Conservation (phyloP, 768 basidiomycete species). For the Suillus subalutaceus region DNA sequence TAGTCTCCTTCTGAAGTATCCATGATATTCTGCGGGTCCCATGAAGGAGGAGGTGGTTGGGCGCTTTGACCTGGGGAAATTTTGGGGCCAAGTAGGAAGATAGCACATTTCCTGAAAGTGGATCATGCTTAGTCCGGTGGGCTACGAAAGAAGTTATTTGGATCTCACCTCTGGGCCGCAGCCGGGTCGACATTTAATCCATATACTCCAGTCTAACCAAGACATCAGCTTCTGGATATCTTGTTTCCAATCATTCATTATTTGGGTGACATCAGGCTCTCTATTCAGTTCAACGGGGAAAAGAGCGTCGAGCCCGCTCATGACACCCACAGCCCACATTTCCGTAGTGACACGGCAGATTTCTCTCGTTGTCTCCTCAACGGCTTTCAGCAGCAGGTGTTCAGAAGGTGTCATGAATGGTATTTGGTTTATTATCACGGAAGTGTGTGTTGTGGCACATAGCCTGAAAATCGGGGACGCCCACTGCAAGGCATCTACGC, state of each 20-base stretch:
- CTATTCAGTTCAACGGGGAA: background rate
- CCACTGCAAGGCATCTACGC: conserved; percentile 13
- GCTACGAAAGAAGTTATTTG: background rate
- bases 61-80: conserved; percentile 2
- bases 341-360: conserved; percentile 21
- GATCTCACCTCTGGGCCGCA: conserved; percentile 21
- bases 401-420: conserved; percentile 18
- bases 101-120: conserved; percentile 28
- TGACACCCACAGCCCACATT: conserved; percentile 24
- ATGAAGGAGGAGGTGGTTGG: background rate
- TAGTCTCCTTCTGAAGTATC: background rate
- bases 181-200: conserved; percentile 24
- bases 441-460: conserved; percentile 16
- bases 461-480: conserved; percentile 13
- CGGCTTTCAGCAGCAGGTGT: conserved; percentile 15
- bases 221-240: conserved; percentile 19
- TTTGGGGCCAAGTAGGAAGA: conserved; percentile 26
- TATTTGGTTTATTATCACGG: conserved; percentile 2
- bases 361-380: conserved; percentile 19
- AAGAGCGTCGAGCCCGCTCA: conserved; percentile 12
- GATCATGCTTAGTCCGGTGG: background rate
- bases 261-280: background rate
- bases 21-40: background rate
- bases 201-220: conserved; percentile 28
- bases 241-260: conserved; percentile 15